phyloP scores from a whole-genome alignment of 371 early-diverging fungal species.

The Nematocida ausubeli region DNA sequence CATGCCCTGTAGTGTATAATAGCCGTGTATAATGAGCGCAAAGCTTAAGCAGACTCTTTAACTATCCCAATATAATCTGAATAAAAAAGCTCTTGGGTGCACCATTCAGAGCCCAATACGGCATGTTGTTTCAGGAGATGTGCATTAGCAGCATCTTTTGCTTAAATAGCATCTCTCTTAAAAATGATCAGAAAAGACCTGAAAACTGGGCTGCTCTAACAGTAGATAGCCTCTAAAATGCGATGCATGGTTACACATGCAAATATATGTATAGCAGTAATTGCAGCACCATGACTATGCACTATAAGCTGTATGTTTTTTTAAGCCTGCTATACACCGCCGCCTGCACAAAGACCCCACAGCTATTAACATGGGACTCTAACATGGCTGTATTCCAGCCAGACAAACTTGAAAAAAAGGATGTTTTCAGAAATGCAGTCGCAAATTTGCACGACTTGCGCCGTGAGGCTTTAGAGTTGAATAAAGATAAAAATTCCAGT shows the following conservation, averaged over 20 bases:
- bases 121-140: no score
- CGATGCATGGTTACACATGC: slow-evolving; percentile 13
- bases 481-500: background rate
- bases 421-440: background rate
- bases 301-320: background rate
- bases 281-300: background rate
- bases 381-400: background rate
- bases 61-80: no score
- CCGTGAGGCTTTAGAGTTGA: background rate
- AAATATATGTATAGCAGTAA: slow-evolving; percentile 4
- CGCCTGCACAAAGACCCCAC: no score
- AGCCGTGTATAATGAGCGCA: no score
- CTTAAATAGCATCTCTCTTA: no score
- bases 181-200: slow-evolving; percentile 7
- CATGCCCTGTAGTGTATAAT: no score
- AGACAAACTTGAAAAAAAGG: background rate
- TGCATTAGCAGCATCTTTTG: no score
- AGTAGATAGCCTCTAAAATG: background rate
- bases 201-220: background rate
- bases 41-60: no score
- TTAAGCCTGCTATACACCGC: background rate
- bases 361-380: background rate
- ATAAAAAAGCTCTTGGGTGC: no score
- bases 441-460: background rate
- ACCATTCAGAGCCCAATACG: no score